A percentile compares a stretch with the other conserved stretches of the same genome.
phyloP scores from a whole-genome alignment of 305 asterid genomes.

The Rubia tinctorum region DNA sequence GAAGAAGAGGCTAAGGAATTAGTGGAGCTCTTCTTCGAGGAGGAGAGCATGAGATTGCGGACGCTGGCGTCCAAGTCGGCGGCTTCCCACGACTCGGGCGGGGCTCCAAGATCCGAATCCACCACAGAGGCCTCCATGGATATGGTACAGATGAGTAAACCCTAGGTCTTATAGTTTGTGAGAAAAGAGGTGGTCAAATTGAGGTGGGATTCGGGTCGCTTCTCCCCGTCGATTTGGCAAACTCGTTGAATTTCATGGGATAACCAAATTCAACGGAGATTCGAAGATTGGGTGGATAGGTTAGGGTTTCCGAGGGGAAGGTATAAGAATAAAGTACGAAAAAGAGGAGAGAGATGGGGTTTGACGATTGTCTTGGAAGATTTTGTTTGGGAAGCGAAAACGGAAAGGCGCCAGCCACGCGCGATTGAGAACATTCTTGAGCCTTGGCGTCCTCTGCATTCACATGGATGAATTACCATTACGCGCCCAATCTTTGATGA shows the following conservation, averaged over 20 bases:
- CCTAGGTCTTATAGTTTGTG: slow-evolving; percentile 22
- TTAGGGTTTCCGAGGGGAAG: slow-evolving; percentile 41
- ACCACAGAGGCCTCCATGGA: slow-evolving; percentile 61
- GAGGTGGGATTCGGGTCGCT: slow-evolving; percentile 33
- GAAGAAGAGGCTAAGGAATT: slow-evolving; percentile 19
- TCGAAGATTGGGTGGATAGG: slow-evolving; percentile 8
- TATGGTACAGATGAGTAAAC: slow-evolving; percentile 19
- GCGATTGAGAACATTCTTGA: not conserved
- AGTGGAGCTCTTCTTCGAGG: slow-evolving; percentile 36
- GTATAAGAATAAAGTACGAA: slow-evolving; percentile 3
- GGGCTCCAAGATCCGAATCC: slow-evolving; percentile 46
- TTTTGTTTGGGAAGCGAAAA: slow-evolving; percentile 7
- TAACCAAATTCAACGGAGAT: slow-evolving; percentile 2
- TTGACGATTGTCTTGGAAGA: slow-evolving; percentile 40
- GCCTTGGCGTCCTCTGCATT: no score
- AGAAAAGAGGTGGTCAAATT: slow-evolving; percentile 33
- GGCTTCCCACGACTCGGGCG: slow-evolving; percentile 92
- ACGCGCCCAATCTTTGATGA: no score
- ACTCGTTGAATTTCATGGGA: slow-evolving; percentile 31
- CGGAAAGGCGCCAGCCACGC: slow-evolving; percentile 13
- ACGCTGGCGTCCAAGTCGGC: slow-evolving; percentile 82
- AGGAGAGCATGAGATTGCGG: slow-evolving; percentile 66
- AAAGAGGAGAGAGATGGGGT: slow-evolving; percentile 40
- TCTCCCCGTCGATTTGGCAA: slow-evolving; percentile 23
- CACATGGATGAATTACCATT: no score